Percentiles rank a stretch among this genome's conserved stretches.
These are phyloP conservation scores for Hymenotorrendiella dingleyae DNA, from an alignment of 2,329 filamentous ascomycete genomes.

Conservation along the genomic window DNA sequence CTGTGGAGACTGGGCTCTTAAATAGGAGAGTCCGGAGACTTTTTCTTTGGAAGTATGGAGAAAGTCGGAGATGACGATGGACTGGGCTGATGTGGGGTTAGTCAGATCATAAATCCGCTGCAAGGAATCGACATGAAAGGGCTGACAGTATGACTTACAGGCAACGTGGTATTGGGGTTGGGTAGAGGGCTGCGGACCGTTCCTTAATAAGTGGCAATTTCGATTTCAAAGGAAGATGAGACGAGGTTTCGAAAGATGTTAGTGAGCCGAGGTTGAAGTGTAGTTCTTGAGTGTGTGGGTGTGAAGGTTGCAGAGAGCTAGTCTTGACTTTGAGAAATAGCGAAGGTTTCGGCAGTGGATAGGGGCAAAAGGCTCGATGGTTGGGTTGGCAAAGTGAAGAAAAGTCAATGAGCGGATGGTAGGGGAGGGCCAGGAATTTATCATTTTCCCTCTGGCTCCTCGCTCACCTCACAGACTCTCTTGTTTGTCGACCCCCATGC, in stretches of 20 bases:
- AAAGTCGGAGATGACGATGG: too few species aligned
- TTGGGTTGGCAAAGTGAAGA: not conserved
- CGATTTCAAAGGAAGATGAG: too few species aligned
- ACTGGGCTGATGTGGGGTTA: conserved; percentile 2
- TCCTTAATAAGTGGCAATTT: too few species aligned
- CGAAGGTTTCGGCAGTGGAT: not conserved
- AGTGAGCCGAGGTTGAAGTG: not conserved
- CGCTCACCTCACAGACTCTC: not conserved
- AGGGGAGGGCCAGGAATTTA: conserved; percentile 10
- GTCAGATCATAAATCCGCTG: not conserved
- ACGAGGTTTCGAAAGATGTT: not conserved
- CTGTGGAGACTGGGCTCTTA: too few species aligned
- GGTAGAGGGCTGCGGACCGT: not conserved
- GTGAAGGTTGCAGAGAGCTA: not conserved
- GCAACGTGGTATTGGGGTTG: not conserved
- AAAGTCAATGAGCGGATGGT: not conserved
- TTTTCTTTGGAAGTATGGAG: too few species aligned
- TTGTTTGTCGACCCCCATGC: conserved; percentile 3
- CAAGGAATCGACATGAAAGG: not conserved
- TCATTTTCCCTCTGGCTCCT: conserved; percentile 7
- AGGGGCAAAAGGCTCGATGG: not conserved
- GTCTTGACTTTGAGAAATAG: not conserved
- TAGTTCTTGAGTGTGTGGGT: not conserved
- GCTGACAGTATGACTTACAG: not conserved
- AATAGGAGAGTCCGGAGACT: too few species aligned